Evolutionary conservation across 345 rosid species (phyloP), one percentile per base, ranked within the genome.

Genomic region (Pistacia atlantica): DNA sequence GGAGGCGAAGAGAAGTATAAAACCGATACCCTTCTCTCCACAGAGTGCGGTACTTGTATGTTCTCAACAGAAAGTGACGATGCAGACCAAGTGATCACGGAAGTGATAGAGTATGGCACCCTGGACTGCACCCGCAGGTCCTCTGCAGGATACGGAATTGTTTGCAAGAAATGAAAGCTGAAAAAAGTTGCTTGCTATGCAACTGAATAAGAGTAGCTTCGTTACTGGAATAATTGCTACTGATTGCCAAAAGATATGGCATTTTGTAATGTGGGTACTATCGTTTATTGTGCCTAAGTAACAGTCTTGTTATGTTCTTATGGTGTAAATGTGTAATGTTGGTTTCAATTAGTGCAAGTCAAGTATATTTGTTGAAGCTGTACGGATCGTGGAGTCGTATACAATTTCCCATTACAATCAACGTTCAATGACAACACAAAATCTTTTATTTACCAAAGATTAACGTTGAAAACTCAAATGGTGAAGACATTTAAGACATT

Each of bases 91-190:
- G 33, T 59, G 22, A 31, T 22, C 25, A 1, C 57, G 12, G 56
- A 48, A 62, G 4, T 59, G 14, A 67, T 48, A 37, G 49, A 73
- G 38, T 64, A 59, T 73, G 75, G 51, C n/a, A 67, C 68, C 5
- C 49, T 81, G 66, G 80, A 81, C 58, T 81, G 80, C 75, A 68
- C 81, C 11, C 64, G 80, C 56, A 77, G 75, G 10, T 71, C 81
- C 51, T 35, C 76, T 58, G 75, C 72, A 11, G 78, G 84, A 22
- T 73, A 77, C 51, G 84, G 84, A 42, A 73, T 77, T 61, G 77
- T 81, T 45, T 81, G 80, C 80, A 69, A 70, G 80, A 81, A 73
- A 69, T 77, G 46, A 77, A 20, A 12, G 59, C 68, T 63, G 48
- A 13, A 22, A 13, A 3, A 2, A 2, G 6, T 28, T 51, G 52